phyloP scores from a whole-genome alignment of 2,329 filamentous ascomycete genomes.

The Sarocladiaceae sp. region DNA sequence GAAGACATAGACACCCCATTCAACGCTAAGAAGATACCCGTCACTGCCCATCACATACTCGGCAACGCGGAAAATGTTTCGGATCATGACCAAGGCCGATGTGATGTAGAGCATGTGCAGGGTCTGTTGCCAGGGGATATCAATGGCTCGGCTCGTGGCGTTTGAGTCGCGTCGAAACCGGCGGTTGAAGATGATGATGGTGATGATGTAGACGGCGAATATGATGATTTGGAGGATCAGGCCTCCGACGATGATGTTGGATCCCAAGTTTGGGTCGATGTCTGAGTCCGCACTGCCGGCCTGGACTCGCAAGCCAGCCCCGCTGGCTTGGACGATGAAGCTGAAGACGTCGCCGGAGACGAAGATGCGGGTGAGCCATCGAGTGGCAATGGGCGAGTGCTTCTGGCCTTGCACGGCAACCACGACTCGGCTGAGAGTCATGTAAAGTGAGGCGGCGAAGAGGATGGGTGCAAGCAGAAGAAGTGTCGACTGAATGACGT shows the following conservation, averaged over 20 bases:
- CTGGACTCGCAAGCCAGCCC: conserved; percentile 22
- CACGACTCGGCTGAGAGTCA: conserved; percentile 37
- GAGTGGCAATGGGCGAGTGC: conserved; percentile 16
- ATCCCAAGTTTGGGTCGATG: conserved; percentile 26
- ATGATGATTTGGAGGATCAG: conserved; percentile 51
- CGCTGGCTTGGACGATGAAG: conserved; percentile 24
- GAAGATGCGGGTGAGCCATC: conserved; percentile 27
- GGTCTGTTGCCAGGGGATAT: conserved; percentile 27
- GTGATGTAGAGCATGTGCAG: conserved; percentile 31
- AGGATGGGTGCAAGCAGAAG: conserved; percentile 39
- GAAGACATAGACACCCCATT: conserved; percentile 36
- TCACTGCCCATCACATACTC: conserved; percentile 38
- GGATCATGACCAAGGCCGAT: conserved; percentile 33
- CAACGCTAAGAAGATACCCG: conserved; percentile 32
- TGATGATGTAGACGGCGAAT: conserved; percentile 48
- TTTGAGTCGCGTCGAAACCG: conserved; percentile 11
- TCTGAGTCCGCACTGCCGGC: conserved; percentile 16
- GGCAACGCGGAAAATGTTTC: conserved; percentile 39
- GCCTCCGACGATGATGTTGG: conserved; percentile 47
- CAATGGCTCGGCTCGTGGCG: not conserved
- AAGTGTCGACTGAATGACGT: conserved; percentile 30
- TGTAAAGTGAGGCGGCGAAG: conserved; percentile 42
- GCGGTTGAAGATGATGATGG: conserved; percentile 39
- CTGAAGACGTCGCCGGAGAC: conserved; percentile 25
- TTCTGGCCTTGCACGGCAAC: conserved; percentile 18